These are phyloP conservation scores for Curvularia hawaiiensis DNA, from an alignment of 2,329 filamentous ascomycete species.

Conservation along the genomic window DNA sequence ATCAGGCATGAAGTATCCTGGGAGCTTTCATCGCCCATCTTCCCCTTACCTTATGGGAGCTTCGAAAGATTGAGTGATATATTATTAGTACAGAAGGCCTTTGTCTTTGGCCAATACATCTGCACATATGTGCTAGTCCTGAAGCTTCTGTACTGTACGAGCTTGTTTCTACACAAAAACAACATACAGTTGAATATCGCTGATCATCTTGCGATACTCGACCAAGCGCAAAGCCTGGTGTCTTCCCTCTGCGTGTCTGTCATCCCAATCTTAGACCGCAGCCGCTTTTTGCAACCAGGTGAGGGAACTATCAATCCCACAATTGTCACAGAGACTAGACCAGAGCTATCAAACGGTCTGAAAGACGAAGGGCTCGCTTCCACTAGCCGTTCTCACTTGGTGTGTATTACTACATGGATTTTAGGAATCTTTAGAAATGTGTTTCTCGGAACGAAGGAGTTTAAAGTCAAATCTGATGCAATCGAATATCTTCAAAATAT, in stretches of 20 bases:
- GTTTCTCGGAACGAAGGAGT: background rate
- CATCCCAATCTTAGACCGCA: background rate
- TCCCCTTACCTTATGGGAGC: background rate
- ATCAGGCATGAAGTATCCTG: background rate
- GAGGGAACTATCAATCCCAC: background rate
- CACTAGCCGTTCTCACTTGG: background rate
- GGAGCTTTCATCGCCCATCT: background rate
- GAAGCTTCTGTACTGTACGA: background rate
- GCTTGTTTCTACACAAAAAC: background rate
- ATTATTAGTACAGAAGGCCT: background rate
- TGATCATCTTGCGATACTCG: background rate
- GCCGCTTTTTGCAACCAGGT: background rate
- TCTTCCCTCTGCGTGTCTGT: conserved; percentile 1
- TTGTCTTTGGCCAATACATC: background rate
- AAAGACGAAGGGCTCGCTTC: background rate
- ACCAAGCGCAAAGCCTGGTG: conserved; percentile 1
- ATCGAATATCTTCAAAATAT: conserved; percentile 20
- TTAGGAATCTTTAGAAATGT: background rate
- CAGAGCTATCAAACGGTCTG: background rate
- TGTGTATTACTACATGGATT: background rate
- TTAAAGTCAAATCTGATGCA: conserved; percentile 23
- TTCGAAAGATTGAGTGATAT: background rate
- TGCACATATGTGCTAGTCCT: background rate
- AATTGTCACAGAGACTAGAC: background rate
- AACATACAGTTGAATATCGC: background rate